Conservation (phyloP, 805 yeast species). For the Metschnikowia anglica region DNA sequence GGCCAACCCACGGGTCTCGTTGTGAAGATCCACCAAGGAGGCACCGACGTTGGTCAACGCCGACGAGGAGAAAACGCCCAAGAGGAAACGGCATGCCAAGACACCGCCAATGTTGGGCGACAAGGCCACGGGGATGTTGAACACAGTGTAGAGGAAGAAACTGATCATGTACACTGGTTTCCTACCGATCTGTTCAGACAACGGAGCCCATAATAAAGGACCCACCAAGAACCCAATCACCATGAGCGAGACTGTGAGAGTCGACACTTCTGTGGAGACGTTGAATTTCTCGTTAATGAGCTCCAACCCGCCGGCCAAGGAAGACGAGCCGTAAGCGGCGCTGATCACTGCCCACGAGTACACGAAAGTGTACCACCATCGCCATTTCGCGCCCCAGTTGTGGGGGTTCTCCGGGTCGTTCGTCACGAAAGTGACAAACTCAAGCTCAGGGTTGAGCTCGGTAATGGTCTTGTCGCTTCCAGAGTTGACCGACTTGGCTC, state of each 20-base stretch:
- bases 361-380: constrained; percentile 67
- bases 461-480: constrained; percentile 23
- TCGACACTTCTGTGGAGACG: constrained; percentile 77
- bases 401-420: constrained; percentile 89
- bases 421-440: constrained; percentile 77
- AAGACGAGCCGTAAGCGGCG: constrained; percentile 92
- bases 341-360: constrained; percentile 74
- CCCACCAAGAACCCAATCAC: constrained; percentile 87
- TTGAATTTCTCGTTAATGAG: constrained; percentile 62
- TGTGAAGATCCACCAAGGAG: constrained; percentile 84
- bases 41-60: constrained; percentile 89
- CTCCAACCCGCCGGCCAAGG: constrained; percentile 83
- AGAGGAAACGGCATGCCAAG: constrained; percentile 77
- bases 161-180: constrained; percentile 79
- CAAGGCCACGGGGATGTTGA: constrained; percentile 85
- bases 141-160: constrained; percentile 67
- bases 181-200: constrained; percentile 83
- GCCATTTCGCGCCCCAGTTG: constrained; percentile 63
- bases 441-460: constrained; percentile 62
- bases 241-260: constrained; percentile 79
- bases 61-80: constrained; percentile 84
- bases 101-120: constrained; percentile 81
- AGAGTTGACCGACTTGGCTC: constrained; percentile 31
- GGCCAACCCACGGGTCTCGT: constrained; percentile 79
- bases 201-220: constrained; percentile 86